A percentile compares a stretch with the other conserved stretches of the same genome.
Conservation (phyloP, 495 filamentous ascomycete species). For the Neurospora tetraspora region DNA sequence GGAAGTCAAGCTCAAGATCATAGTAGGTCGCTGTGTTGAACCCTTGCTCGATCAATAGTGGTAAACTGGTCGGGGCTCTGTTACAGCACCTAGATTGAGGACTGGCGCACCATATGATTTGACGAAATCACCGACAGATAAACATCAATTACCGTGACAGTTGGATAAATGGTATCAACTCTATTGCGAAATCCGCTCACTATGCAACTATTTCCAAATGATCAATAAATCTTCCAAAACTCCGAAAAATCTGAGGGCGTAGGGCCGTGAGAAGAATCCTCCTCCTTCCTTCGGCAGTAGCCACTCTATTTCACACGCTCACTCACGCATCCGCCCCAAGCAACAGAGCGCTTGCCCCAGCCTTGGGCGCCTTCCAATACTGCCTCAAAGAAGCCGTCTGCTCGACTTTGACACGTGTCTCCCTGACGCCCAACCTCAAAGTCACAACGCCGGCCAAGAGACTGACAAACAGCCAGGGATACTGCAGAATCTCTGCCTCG, state of each 20-base stretch:
- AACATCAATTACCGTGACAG: neutral
- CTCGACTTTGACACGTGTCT: neutral
- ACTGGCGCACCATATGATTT: neutral
- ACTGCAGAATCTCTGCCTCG: constrained; percentile 80
- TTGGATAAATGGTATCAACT: neutral
- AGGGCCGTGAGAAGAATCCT: neutral
- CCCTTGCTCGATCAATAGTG: neutral
- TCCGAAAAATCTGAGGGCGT: neutral
- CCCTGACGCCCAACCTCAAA: constrained; percentile 41
- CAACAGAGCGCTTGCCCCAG: neutral
- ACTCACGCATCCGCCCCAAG: neutral
- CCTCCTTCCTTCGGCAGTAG: neutral
- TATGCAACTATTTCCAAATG: neutral
- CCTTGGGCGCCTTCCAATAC: neutral
- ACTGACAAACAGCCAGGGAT: constrained; percentile 79
- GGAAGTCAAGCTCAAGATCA: neutral
- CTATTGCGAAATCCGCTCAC: neutral
- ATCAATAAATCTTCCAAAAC: neutral
- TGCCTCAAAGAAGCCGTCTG: neutral
- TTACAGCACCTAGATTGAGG: neutral
- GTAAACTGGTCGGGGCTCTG: neutral
- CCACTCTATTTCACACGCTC: neutral
- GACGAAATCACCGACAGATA: neutral
- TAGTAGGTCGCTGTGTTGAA: neutral
- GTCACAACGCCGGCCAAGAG: constrained; percentile 68